These are phyloP conservation scores for Lathyrus oleraceus DNA, from an alignment of 306 rosid genomes.

Conservation along the genomic window DNA sequence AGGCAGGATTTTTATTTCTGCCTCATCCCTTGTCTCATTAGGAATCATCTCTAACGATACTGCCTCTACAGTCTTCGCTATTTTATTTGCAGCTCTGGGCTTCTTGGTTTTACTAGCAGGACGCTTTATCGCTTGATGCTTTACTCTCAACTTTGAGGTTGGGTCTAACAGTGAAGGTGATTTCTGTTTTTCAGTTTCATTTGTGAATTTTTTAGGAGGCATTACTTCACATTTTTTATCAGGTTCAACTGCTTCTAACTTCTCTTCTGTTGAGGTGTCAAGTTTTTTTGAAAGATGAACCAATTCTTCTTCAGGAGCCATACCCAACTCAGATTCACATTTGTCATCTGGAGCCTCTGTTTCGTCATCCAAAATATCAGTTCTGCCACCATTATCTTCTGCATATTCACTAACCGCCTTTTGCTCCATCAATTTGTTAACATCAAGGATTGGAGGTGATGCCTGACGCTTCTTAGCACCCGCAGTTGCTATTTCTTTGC, in stretches of 20 bases:
- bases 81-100: constrained; percentile 29
- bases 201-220: constrained; percentile 36
- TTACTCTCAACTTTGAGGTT: constrained; percentile 44
- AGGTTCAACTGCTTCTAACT: constrained; percentile 35
- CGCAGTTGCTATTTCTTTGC: constrained; percentile 36
- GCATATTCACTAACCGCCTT: constrained; percentile 32
- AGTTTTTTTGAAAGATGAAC: constrained; percentile 31
- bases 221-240: constrained; percentile 34
- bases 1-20: constrained; percentile 26
- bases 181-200: constrained; percentile 39
- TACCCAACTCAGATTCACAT: constrained; percentile 45
- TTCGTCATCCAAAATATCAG: constrained; percentile 62
- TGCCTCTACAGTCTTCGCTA: constrained; percentile 33
- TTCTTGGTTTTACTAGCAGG: constrained; percentile 48
- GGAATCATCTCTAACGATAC: constrained; percentile 35
- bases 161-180: constrained; percentile 38
- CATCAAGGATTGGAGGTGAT: constrained; percentile 36
- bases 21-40: constrained; percentile 37
- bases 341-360: constrained; percentile 71
- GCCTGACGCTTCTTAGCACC: constrained; percentile 33
- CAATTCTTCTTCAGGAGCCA: constrained; percentile 32
- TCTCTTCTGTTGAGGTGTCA: constrained; percentile 35
- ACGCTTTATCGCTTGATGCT: constrained; percentile 39
- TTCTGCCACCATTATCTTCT: constrained; percentile 32
- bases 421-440: constrained; percentile 33